Base-by-base conservation (phyloP, 2,329 filamentous ascomycete species). In the Nemania sp. region DNA sequence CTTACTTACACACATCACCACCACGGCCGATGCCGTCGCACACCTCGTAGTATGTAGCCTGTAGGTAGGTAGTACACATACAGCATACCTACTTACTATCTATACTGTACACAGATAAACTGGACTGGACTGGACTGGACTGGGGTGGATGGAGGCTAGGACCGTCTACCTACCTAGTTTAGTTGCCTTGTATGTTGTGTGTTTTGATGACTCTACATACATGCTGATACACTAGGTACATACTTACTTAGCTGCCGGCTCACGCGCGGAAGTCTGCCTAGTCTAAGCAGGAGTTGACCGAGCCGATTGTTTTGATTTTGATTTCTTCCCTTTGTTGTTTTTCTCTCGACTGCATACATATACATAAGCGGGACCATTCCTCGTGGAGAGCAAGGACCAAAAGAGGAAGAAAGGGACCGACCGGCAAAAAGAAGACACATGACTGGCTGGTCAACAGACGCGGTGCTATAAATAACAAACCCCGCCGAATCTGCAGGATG, bases 401-500 rank as follows among this genome's bases (percentile, higher is more conserved):
- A 45, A 53, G 51, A 41, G 29, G 22, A 45, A 51, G 59, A 45
- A 32, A 56, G 41, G 15, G 32, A 61, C 29, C 13, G 32, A 47
- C 52, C 18, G 41, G 27, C 13, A 29, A 51, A 32, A 24, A 51
- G 24, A 15, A 18, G 22, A 52, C 15, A 18, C 4, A 22, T 15
- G 51, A 52, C 26, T 52, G 53, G 45, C 13, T 56, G 49, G 29
- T 53, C 55, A 11, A 41, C 57, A 59, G 56, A 56, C 54, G 51
- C 54, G 49, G 35, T 59, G 53, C 68, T 70, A 70, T 68, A 68
- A 70, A 70, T 70, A 70, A 67, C 54, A 27, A 57, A 43, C 60
- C 66, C 55, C 47, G 38, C 27, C 32, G 24, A 58, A 22, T 62
- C 60, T 66, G 66, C 55, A 69, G 66, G 43, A 63, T 66, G 57